A percentile compares a stretch with the other conserved stretches of the same genome.
phyloP scores from a whole-genome alignment of 1,284 basidiomycete species.

The Stygiomarasmius scandens region DNA sequence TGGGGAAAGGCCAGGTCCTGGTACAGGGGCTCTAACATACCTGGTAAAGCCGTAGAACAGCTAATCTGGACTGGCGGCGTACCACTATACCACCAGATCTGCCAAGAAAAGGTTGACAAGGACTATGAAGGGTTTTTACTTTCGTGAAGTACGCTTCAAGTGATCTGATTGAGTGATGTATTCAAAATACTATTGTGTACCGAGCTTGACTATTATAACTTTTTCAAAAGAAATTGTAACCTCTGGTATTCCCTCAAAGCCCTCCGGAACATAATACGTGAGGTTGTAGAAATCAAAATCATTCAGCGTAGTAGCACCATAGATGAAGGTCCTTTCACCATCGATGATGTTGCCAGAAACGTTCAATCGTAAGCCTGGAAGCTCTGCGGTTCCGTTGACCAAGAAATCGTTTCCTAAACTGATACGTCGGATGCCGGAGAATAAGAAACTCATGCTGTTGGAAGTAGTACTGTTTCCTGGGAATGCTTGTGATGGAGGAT shows the following conservation, averaged over 20 bases:
- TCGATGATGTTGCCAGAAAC: conserved; percentile 25
- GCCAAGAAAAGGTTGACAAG: conserved; percentile 7
- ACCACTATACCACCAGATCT: conserved; percentile 4
- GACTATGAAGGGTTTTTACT: conserved; percentile 14
- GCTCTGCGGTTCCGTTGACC: conserved; percentile 18
- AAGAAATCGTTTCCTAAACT: conserved; percentile 23
- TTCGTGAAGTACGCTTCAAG: no score
- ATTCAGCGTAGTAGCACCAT: conserved; percentile 25
- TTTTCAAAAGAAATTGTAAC: background rate
- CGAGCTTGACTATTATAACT: background rate
- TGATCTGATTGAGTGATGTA: no score
- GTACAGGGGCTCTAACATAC: conserved; percentile 9
- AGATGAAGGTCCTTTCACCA: conserved; percentile 17
- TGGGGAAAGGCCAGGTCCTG: conserved; percentile 1
- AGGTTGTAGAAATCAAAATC: conserved; percentile 28
- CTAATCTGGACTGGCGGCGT: conserved; percentile 12
- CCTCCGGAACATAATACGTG: conserved; percentile 22
- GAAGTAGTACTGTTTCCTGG: conserved; percentile 20
- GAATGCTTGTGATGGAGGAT: conserved; percentile 29
- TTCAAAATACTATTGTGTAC: no score
- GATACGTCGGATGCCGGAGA: conserved; percentile 23
- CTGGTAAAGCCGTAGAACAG: conserved; percentile 8
- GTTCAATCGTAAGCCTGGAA: conserved; percentile 27
- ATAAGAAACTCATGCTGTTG: conserved; percentile 27
- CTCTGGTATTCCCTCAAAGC: background rate